A percentile compares a stretch with the other conserved stretches of the same genome.
phyloP scores from a whole-genome alignment of 306 rosid genomes.

The Quillaja saponaria region DNA sequence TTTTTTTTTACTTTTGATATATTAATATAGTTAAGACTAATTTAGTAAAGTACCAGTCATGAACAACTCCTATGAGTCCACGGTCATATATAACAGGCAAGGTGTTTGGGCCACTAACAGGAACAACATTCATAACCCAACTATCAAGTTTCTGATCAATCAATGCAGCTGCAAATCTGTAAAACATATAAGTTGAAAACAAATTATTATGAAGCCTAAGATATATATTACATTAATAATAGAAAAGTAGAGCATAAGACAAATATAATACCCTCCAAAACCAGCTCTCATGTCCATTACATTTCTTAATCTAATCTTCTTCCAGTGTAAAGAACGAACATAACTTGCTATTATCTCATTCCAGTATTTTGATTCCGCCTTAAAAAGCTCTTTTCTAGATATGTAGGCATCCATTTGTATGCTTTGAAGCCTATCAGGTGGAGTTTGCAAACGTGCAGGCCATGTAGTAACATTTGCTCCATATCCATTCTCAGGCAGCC shows the following conservation, averaged over 20 bases:
- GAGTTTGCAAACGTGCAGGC: conserved; percentile 82
- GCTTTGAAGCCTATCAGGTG: conserved; percentile 85
- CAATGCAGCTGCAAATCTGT: conserved; percentile 89
- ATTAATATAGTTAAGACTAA: conserved; percentile 12
- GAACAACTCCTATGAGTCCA: conserved; percentile 89
- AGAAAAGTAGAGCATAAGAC: conserved; percentile 16
- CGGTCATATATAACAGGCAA: conserved; percentile 93
- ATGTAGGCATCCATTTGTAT: conserved; percentile 72
- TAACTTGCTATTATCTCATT: conserved; percentile 61
- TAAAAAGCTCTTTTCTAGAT: conserved; percentile 87
- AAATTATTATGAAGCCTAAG: conserved; percentile 16
- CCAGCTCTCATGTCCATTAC: conserved; percentile 98
- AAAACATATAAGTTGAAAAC: conserved; percentile 32
- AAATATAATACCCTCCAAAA: conserved; percentile 82
- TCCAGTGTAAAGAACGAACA: conserved; percentile 67
- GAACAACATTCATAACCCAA: conserved; percentile 98
- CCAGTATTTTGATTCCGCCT: conserved; percentile 83
- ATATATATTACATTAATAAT: conserved; percentile 8
- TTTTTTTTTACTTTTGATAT: background rate
- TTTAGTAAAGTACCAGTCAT: conserved; percentile 71
- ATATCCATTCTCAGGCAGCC: conserved; percentile 67
- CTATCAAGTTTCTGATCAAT: conserved; percentile 54
- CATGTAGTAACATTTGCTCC: conserved; percentile 64
- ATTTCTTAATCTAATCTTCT: conserved; percentile 70
- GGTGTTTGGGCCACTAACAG: conserved; percentile 90